phyloP scores from a whole-genome alignment of 306 rosid species.

The Pachyrhizus erosus region DNA sequence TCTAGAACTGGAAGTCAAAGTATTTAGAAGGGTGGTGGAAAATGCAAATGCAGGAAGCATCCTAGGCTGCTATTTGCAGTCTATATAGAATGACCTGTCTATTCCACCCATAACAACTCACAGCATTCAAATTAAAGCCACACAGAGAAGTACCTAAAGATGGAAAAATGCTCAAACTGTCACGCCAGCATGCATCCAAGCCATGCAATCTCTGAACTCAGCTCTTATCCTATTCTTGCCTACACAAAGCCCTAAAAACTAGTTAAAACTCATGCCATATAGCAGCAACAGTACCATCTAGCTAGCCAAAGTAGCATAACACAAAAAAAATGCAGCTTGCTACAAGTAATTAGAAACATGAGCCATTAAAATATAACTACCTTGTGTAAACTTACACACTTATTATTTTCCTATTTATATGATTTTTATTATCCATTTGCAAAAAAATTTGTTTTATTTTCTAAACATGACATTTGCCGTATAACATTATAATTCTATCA shows the following conservation, averaged over 20 bases:
- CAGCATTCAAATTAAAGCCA: constrained; percentile 45
- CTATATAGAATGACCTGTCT: constrained; percentile 47
- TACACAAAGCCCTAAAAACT: constrained; percentile 31
- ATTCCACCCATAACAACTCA: constrained; percentile 42
- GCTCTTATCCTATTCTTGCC: constrained; percentile 42
- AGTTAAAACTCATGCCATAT: constrained; percentile 15
- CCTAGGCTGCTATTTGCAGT: constrained; percentile 37
- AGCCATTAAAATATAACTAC: background rate
- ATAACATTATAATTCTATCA: too few species aligned
- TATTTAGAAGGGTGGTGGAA: background rate
- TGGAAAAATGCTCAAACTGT: constrained; percentile 43
- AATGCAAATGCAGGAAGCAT: constrained; percentile 14
- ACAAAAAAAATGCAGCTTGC: constrained; percentile 26
- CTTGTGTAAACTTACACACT: background rate
- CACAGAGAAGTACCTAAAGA: constrained; percentile 43
- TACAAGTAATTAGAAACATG: background rate
- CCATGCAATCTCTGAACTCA: constrained; percentile 48
- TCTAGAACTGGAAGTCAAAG: constrained; percentile 14
- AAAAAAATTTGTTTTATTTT: background rate
- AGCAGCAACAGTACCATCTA: constrained; percentile 24
- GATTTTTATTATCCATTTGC: background rate
- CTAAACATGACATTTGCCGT: background rate
- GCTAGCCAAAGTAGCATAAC: background rate
- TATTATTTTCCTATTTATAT: background rate
- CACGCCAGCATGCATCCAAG: constrained; percentile 38